Conservation (phyloP, 2,329 filamentous ascomycete genomes). For the Calonectria pauciramosa region DNA sequence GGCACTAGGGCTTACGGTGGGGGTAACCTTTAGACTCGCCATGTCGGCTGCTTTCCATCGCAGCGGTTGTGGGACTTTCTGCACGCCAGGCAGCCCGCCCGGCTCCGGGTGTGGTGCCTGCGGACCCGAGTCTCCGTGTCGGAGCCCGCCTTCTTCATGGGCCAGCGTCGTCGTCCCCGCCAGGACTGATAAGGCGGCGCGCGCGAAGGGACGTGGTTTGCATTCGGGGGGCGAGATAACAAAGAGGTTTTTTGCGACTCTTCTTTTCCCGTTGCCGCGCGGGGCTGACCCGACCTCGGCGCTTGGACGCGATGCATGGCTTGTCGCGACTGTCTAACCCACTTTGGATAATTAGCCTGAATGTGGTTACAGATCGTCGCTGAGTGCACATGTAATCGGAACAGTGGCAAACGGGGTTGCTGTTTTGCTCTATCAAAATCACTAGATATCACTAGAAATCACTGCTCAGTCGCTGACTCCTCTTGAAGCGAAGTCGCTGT, state of each 20-base stretch:
- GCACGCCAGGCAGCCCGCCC: not conserved
- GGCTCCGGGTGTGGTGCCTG: not conserved
- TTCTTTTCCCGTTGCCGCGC: not conserved
- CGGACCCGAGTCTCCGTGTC: not conserved
- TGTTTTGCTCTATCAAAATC: not conserved
- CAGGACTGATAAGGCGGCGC: not conserved
- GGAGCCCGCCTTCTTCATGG: not conserved
- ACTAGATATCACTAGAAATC: too few relatives aligned
- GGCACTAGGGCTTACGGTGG: conserved; percentile 5
- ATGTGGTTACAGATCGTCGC: not conserved
- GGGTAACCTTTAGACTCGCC: not conserved
- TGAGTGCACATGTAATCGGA: not conserved
- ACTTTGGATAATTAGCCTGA: not conserved
- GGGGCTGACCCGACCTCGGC: not conserved
- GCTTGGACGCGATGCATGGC: not conserved
- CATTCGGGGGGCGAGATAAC: not conserved
- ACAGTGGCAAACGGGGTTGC: not conserved
- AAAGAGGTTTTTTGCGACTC: not conserved
- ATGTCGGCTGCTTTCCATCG: not conserved
- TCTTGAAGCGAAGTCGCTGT: not conserved
- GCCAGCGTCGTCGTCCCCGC: not conserved
- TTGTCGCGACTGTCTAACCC: not conserved
- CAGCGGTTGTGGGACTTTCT: not conserved
- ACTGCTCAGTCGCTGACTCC: not conserved
- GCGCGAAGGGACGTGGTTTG: not conserved